Conservation (phyloP, 441 rosid species). For the Populus hybrid region DNA sequence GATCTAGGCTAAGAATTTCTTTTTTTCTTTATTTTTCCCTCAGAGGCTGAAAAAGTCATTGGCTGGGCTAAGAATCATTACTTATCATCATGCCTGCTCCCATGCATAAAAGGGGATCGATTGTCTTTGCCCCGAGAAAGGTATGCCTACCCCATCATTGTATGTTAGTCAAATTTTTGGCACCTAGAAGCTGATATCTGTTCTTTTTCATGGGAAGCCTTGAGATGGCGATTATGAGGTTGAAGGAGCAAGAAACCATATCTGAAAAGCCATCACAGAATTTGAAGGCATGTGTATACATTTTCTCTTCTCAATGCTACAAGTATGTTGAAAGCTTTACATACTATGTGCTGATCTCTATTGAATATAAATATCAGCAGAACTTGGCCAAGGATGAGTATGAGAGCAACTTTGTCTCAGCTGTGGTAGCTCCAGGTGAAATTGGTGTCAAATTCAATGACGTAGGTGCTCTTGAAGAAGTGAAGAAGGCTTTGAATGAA, state of each 20-base stretch:
- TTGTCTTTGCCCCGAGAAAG: conserved; percentile 77
- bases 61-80: conserved; percentile 97
- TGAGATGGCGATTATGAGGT: conserved; percentile 69
- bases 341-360: conserved; percentile 13
- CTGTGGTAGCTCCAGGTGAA: conserved; percentile 80
- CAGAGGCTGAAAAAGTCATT: conserved; percentile 92
- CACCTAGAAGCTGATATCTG: conserved; percentile 27
- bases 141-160: conserved; percentile 25
- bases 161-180: conserved; percentile 10
- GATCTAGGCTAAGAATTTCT: neutral
- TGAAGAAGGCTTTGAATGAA: conserved; percentile 87
- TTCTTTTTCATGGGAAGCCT: conserved; percentile 53
- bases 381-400: conserved; percentile 80
- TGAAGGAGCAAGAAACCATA: conserved; percentile 67
- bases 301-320: conserved; percentile 8
- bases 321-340: conserved; percentile 18
- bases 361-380: conserved; percentile 41
- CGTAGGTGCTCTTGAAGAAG: conserved; percentile 94
- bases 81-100: conserved; percentile 57
- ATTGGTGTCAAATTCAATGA: conserved; percentile 91
- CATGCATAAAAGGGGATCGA: conserved; percentile 66
- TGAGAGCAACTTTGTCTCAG: conserved; percentile 79
- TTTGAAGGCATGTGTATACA: conserved; percentile 62
- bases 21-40: neutral
- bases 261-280: conserved; percentile 59